Evolutionary conservation across 495 filamentous ascomycete species (phyloP), one percentile per base, ranked within the genome.

Genomic region (Talaromyces stipitatus): DNA sequence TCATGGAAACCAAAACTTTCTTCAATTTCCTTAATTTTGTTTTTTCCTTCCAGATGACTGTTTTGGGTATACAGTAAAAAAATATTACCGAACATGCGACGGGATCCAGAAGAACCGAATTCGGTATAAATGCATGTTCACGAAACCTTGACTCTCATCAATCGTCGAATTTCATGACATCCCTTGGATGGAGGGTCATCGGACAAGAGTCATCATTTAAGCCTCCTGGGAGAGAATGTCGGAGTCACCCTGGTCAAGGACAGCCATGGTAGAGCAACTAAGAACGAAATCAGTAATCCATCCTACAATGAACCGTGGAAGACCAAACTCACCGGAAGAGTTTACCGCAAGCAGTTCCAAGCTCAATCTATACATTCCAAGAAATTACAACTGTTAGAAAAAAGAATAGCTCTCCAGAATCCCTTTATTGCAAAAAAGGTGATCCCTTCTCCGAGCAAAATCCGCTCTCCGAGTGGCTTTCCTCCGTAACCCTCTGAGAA

Each of bases 161-260:
- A 41, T 41, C 36, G 36, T 41, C 36, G 36, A n/a, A n/a, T n/a
- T n/a, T n/a, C n/a, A n/a, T n/a, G n/a, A 41, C 36, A 5, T 16
- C 36, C 18, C 36, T 10, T 14, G 8, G 18, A 41, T 14, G 16
- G 36, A 41, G 33, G 14, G 33, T 36, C 33, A 36, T 36, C 2
- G 33, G n/a, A n/a, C n/a, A n/a, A n/a, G n/a, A n/a, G 30, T 33
- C 45, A 48, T 46, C 28, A 26, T 58, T 52, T 58, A 58, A 29
- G 56, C 45, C 56, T 58, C 56, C 46, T 52, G 56, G 76, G 74
- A 82, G 64, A 98, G 82, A 74, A 97, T 97, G 78, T 98, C 92
- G 55, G 89, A 94, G 84, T 97, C 94, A 87, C 94, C 94, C 74
- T 90, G 91, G 77, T 97, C 92, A 43, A 97, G 76, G 72, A 97